These are phyloP conservation scores for Gossypium arboreum DNA, from an alignment of 345 rosid genomes.

Conservation along the genomic window DNA sequence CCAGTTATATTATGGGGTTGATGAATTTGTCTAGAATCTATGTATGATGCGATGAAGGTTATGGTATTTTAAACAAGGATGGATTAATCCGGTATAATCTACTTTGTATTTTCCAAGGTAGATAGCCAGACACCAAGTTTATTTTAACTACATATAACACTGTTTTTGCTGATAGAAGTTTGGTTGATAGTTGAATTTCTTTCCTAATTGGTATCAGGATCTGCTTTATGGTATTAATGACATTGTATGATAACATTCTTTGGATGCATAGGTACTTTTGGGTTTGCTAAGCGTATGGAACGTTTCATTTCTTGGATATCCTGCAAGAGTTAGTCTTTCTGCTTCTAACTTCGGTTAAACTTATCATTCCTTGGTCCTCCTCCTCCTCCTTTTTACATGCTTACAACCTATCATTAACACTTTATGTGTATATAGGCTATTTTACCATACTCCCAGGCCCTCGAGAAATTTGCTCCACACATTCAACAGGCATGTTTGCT, in stretches of 20 bases:
- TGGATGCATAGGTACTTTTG: constrained; percentile 57
- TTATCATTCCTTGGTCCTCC: neutral
- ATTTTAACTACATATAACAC: neutral
- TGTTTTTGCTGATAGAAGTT: neutral
- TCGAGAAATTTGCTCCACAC: constrained; percentile 94
- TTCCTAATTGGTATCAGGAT: neutral
- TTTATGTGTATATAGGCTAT: constrained; percentile 54
- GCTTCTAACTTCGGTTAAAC: constrained; percentile 14
- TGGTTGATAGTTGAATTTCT: neutral
- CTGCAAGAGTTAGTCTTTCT: constrained; percentile 68
- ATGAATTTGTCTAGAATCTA: constrained; percentile 5
- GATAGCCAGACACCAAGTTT: neutral
- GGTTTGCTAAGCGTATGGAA: constrained; percentile 94
- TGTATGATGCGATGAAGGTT: neutral
- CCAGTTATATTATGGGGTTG: neutral
- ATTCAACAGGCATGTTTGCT: constrained; percentile 73
- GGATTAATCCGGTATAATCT: neutral
- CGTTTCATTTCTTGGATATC: constrained; percentile 86
- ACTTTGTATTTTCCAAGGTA: neutral
- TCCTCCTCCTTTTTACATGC: neutral
- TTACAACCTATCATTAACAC: constrained; percentile 12
- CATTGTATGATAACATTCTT: neutral
- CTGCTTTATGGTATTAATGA: constrained; percentile 2
- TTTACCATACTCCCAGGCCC: constrained; percentile 90
- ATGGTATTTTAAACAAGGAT: neutral